Conservation (phyloP, 768 basidiomycete species). For the Postia placenta region DNA sequence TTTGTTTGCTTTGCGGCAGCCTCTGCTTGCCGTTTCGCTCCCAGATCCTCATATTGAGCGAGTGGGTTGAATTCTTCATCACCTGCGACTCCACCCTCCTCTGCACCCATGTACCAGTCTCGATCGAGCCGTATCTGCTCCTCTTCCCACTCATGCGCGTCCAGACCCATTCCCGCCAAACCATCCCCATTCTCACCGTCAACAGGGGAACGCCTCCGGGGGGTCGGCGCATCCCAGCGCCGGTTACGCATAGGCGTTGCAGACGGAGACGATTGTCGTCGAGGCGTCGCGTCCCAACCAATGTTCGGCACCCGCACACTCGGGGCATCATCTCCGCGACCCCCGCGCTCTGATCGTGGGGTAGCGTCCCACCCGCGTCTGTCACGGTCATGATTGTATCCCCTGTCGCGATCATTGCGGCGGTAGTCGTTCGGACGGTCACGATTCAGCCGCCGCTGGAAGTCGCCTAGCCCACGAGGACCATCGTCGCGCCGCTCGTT, state of each 20-base stretch:
- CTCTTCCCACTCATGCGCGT: conserved; percentile 93
- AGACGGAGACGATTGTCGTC: conserved; percentile 25
- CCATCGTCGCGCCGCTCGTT: conserved; percentile 51
- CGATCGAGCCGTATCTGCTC: conserved; percentile 89
- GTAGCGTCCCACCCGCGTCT: conserved; percentile 51
- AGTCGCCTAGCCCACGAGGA: conserved; percentile 84
- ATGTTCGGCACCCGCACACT: conserved; percentile 89
- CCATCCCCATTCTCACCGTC: conserved; percentile 47
- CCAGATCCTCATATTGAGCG: conserved; percentile 87
- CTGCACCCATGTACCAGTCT: conserved; percentile 94
- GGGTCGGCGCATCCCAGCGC: conserved; percentile 83
- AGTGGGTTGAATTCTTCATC: conserved; percentile 93
- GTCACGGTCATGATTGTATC: conserved; percentile 21
- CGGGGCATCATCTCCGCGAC: conserved; percentile 53
- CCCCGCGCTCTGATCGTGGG: conserved; percentile 50
- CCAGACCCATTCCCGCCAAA: conserved; percentile 37
- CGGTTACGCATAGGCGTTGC: conserved; percentile 22
- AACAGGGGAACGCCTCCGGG: conserved; percentile 64
- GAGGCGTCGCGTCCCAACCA: conserved; percentile 92
- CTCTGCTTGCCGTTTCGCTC: conserved; percentile 61
- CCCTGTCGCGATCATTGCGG: conserved; percentile 23
- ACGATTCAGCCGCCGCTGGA: conserved; percentile 87
- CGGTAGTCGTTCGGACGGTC: conserved; percentile 35
- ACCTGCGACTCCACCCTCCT: conserved; percentile 76
- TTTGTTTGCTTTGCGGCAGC: conserved; percentile 74